Base-by-base conservation (phyloP, 305 asterid genomes). In the Stenogyne calaminthoides region DNA sequence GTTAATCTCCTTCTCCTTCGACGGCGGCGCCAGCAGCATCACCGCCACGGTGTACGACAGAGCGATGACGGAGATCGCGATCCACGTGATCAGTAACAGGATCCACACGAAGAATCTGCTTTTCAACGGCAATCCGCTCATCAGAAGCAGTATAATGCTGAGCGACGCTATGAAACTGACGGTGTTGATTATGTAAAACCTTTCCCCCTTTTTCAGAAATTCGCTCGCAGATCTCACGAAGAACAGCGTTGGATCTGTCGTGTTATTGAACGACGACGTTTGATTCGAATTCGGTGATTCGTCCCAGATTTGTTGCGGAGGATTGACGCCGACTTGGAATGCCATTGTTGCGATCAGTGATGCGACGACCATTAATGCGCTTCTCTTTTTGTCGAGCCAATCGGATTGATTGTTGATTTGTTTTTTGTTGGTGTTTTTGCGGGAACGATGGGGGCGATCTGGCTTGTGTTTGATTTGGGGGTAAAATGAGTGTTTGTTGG, bases 271-370 rank as follows among this genome's bases (percentile, higher is more conserved):
- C 36, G 36, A 32, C 0, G 9, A 1, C 22, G 69, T 4, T 19
- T 39, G 54, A 5, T 37, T 18, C 15, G 34, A 8, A 1, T 29
- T 27, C 4, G 56, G 22, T 0, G 20, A 7, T 15, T 15, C 22
- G 22, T 15, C 4, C 58, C 42, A 66, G 8, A 9, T 29, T 7
- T 27, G 4, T 0, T 32, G 6, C 2, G 85, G 84, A 1, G 85
- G 84, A 37, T 22, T 36, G 7, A 77, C 70, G 8, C 78, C 86
- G 1, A 61, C 80, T 42, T 83, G 84, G 40, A 83, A 85, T 2
- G 88, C 83, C 80, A 83, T 80, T 0, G 86, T 77, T 4, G 88
- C 86, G 10, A 85, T 76, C 0, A 85, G 79, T 7, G 85, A 75
- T 1, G 85, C 89, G 3, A 81, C 90, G 0, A 85, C 70, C 89